Evolutionary conservation across 805 yeast species (phyloP).

Genomic region (Barnettozyma populi): DNA sequence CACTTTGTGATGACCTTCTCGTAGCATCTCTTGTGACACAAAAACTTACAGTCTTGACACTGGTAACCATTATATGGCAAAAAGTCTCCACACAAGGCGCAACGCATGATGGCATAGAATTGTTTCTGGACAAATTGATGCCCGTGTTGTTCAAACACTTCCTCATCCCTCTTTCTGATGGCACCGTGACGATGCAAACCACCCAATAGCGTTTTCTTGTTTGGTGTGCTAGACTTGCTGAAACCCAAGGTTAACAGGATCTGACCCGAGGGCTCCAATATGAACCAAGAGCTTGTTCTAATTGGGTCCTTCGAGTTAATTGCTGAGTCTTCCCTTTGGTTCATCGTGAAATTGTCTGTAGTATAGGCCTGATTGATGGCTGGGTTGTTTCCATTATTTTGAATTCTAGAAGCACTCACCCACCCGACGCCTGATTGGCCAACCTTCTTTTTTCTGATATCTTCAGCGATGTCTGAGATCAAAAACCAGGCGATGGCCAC

Average conservation of each 20-base stretch:
- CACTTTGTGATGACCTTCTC: slow-evolving; percentile 79
- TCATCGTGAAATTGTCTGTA: slow-evolving; percentile 21
- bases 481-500: slow-evolving; percentile 92
- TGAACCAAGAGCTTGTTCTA: slow-evolving; percentile 76
- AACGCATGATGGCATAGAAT: slow-evolving; percentile 92
- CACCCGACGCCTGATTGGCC: slow-evolving; percentile 79
- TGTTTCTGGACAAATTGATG: slow-evolving; percentile 95
- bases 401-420: slow-evolving; percentile 71
- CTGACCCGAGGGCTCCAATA: slow-evolving; percentile 92
- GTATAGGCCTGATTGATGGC: slow-evolving; percentile 14
- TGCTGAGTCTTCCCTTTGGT: slow-evolving; percentile 10
- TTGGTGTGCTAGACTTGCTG: slow-evolving; percentile 55
- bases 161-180: slow-evolving; percentile 83
- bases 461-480: slow-evolving; percentile 89
- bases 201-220: slow-evolving; percentile 42
- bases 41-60: slow-evolving; percentile 77
- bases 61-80: slow-evolving; percentile 81
- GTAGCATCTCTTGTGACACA: slow-evolving; percentile 78
- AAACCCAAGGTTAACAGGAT: slow-evolving; percentile 73
- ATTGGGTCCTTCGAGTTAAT: slow-evolving; percentile 26
- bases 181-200: slow-evolving; percentile 96
- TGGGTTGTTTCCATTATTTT: slow-evolving; percentile 16
- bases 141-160: slow-evolving; percentile 91
- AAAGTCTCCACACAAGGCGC: slow-evolving; percentile 96
- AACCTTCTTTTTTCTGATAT: slow-evolving; percentile 83